Evolutionary conservation across 2,329 filamentous ascomycete genomes (phyloP).

Genomic region (Venturia nashicola): DNA sequence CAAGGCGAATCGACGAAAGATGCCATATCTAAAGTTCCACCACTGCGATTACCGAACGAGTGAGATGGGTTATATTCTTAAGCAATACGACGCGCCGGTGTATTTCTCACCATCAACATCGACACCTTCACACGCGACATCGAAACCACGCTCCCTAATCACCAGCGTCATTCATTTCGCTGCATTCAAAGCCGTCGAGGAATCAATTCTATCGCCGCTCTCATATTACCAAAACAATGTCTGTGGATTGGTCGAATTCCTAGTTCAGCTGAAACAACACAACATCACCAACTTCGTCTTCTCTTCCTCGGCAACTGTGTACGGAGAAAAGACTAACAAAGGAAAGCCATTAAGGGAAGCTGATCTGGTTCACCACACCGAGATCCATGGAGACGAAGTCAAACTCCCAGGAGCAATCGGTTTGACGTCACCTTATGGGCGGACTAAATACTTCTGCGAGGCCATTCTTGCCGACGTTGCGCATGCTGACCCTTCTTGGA

Average conservation of each 20-base stretch:
- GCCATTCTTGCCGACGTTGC: slow-evolving; percentile 53
- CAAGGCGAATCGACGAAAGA: neutral
- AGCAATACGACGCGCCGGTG: neutral
- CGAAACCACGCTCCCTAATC: slow-evolving; percentile 23
- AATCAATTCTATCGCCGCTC: slow-evolving; percentile 48
- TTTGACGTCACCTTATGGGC: slow-evolving; percentile 53
- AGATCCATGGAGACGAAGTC: slow-evolving; percentile 20
- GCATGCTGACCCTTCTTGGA: slow-evolving; percentile 47
- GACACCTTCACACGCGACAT: neutral
- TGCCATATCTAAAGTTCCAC: neutral
- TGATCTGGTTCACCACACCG: neutral
- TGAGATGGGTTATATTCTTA: neutral
- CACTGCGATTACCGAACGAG: neutral
- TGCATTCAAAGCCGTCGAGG: slow-evolving; percentile 53
- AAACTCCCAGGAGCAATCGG: slow-evolving; percentile 40
- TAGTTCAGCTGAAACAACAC: slow-evolving; percentile 43
- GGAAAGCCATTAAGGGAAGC: slow-evolving; percentile 40
- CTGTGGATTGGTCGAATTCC: slow-evolving; percentile 48
- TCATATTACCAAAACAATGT: slow-evolving; percentile 60
- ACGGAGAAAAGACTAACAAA: slow-evolving; percentile 35
- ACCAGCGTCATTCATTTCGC: slow-evolving; percentile 56
- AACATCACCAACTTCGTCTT: slow-evolving; percentile 56
- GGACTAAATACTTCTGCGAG: slow-evolving; percentile 57
- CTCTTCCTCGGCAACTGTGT: slow-evolving; percentile 56
- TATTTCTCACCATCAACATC: neutral